Base-by-base conservation (phyloP, 495 filamentous ascomycete genomes). In the Xylaria bambusicola region DNA sequence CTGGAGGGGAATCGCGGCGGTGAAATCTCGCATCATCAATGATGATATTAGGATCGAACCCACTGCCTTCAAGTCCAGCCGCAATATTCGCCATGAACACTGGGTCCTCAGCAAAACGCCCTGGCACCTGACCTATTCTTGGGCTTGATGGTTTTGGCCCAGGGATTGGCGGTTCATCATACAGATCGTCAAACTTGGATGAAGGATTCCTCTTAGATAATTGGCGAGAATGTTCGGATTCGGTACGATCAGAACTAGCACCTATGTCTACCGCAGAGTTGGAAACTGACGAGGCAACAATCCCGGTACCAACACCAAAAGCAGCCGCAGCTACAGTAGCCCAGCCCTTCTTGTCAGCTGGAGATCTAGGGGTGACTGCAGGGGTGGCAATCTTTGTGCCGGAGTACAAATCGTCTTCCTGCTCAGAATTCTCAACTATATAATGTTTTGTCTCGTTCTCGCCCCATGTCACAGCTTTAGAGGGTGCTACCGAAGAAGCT, bases 31-130 rank as follows among this genome's bases (percentile, higher is more conserved):
- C 81, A 62, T 91, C 79, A 52, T 90, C 76, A 21, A 87, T 84
- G 13, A 91, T 83, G 56, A 90, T 83, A 24, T 88, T 81, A 20
- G 87, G 84, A 67, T 91, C 83, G 58, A 91, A 91, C 0, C 88
- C 88, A 51, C 84, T 79, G 5, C 82, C 82, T 69, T 86, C 69
- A 18, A 89, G 79, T 6, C 84, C 86, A 35, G 88, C 88, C 64
- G 87, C 88, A n/a, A 91, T 66, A 9, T 80, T 84, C 23, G 88
- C 88, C 17, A 86, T 82, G 48, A 91, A 91, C 33, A 83, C 86
- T 38, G 87, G 74, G 56, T 91, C 88, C 24, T 84, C 77, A 7
- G 65, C 78, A 66, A 81, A 86, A 0, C 67, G 61, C 17, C 82
- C 82, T 31, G 81, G 76, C 65, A 78, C 76, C 7, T 77, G 73